Evolutionary conservation across 441 rosid genomes (phyloP).

Genomic region (Oxalis stricta): DNA sequence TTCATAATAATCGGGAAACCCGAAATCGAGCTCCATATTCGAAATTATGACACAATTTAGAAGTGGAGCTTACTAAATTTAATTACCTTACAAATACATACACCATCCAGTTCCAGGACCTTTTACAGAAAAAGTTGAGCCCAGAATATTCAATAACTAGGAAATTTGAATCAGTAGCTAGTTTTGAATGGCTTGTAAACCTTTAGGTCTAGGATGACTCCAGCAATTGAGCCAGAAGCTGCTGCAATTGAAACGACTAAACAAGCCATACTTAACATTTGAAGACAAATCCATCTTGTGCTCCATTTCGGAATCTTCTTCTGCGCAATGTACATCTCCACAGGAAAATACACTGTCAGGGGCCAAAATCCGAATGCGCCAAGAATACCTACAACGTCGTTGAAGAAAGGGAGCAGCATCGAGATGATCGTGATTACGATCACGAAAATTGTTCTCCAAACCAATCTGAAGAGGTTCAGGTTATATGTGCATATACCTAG

Average conservation of each 20-base stretch:
- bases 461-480: slow-evolving; percentile 22
- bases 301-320: slow-evolving; percentile 27
- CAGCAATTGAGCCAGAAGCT: slow-evolving; percentile 31
- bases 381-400: slow-evolving; percentile 30
- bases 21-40: no score
- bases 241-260: slow-evolving; percentile 24
- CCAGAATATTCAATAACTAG: background rate
- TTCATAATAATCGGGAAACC: no score
- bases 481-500: slow-evolving; percentile 9
- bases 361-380: slow-evolving; percentile 49
- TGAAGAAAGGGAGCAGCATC: slow-evolving; percentile 37
- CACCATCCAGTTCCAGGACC: no score
- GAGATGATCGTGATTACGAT: slow-evolving; percentile 27
- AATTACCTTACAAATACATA: no score
- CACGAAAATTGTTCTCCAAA: slow-evolving; percentile 25
- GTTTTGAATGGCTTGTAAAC: slow-evolving; percentile 32
- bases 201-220: slow-evolving; percentile 28
- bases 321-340: slow-evolving; percentile 37
- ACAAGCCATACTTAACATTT: slow-evolving; percentile 31
- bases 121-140: no score
- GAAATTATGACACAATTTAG: no score
- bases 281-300: slow-evolving; percentile 33
- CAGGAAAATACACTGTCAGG: slow-evolving; percentile 34
- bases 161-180: slow-evolving; percentile 9
- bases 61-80: no score